A percentile compares a stretch with the other conserved stretches of the same genome.
Evolutionary conservation across 1,284 basidiomycete genomes (phyloP).

Genomic region (Coniophora puteana): DNA sequence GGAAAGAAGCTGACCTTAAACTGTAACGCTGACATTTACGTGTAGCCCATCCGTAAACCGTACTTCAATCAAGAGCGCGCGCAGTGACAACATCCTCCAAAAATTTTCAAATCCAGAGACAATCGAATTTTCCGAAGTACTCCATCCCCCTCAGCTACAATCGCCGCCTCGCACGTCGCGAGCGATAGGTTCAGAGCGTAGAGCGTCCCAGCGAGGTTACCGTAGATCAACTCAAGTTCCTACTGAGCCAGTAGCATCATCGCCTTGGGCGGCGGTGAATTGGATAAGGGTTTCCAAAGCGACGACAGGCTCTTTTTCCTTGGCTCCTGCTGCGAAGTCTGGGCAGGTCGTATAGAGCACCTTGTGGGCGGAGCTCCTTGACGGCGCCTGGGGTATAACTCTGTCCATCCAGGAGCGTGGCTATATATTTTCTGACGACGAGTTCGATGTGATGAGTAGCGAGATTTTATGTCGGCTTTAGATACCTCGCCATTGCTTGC

Average conservation of each 20-base stretch:
- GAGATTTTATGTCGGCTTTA: slow-evolving; percentile 36
- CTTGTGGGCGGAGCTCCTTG: slow-evolving; percentile 43
- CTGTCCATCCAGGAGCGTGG: slow-evolving; percentile 60
- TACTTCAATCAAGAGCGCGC: slow-evolving; percentile 83
- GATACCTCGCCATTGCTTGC: not conserved
- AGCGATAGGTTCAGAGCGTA: slow-evolving; percentile 72
- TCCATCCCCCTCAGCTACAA: slow-evolving; percentile 40
- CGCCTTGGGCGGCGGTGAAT: slow-evolving; percentile 47
- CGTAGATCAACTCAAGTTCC: slow-evolving; percentile 47
- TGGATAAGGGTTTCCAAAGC: slow-evolving; percentile 27
- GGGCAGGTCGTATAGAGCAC: slow-evolving; percentile 44
- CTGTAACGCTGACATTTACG: slow-evolving; percentile 58
- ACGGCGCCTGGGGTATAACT: slow-evolving; percentile 54
- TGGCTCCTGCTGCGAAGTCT: slow-evolving; percentile 23
- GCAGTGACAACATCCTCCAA: slow-evolving; percentile 72
- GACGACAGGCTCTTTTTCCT: slow-evolving; percentile 17
- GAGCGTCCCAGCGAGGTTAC: slow-evolving; percentile 44
- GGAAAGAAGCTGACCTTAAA: slow-evolving; percentile 43
- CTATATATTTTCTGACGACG: slow-evolving; percentile 54
- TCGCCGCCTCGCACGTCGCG: slow-evolving; percentile 57
- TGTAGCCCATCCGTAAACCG: slow-evolving; percentile 77
- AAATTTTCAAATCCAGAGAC: slow-evolving; percentile 70
- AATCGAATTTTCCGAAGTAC: slow-evolving; percentile 50
- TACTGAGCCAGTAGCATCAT: slow-evolving; percentile 55
- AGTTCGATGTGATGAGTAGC: slow-evolving; percentile 68